These are phyloP conservation scores for Xylaria hypoxylon DNA, from an alignment of 2,329 filamentous ascomycete genomes.

Conservation along the genomic window DNA sequence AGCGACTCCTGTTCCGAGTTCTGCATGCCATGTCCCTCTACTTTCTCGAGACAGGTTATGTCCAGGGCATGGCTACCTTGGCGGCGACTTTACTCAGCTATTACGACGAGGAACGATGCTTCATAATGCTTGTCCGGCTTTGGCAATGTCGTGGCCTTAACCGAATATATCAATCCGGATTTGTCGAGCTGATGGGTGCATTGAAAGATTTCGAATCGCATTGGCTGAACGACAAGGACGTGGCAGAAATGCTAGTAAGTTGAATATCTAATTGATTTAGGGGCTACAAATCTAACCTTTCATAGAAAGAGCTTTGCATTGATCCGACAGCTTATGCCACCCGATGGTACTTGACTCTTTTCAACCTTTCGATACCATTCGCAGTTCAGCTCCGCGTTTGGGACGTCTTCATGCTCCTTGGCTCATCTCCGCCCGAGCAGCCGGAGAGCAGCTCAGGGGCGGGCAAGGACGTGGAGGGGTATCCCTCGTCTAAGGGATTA, in stretches of 20 bases:
- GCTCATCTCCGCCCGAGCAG: slow-evolving; percentile 71
- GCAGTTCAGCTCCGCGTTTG: slow-evolving; percentile 93
- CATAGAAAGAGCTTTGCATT: slow-evolving; percentile 79
- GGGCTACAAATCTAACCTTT: slow-evolving; percentile 27
- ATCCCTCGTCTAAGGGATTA: slow-evolving; percentile 70
- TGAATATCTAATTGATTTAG: neutral
- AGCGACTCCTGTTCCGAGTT: slow-evolving; percentile 90
- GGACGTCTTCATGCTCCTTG: slow-evolving; percentile 97
- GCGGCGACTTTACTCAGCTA: slow-evolving; percentile 95
- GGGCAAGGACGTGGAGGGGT: slow-evolving; percentile 45
- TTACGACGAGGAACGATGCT: slow-evolving; percentile 93
- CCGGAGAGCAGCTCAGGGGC: slow-evolving; percentile 30
- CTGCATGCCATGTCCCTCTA: slow-evolving; percentile 92
- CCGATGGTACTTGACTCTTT: slow-evolving; percentile 95
- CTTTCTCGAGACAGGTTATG: slow-evolving; percentile 91
- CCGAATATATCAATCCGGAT: slow-evolving; percentile 84
- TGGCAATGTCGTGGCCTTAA: slow-evolving; percentile 91
- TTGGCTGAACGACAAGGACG: slow-evolving; percentile 83
- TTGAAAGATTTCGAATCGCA: slow-evolving; percentile 84
- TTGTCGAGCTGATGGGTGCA: slow-evolving; percentile 86
- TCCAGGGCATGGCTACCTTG: slow-evolving; percentile 96
- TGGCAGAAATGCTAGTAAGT: slow-evolving; percentile 83
- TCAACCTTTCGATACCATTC: slow-evolving; percentile 97
- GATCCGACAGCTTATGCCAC: slow-evolving; percentile 94
- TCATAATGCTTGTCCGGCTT: slow-evolving; percentile 95